phyloP scores from a whole-genome alignment of 495 filamentous ascomycete species.

The Antarctomyces pellizariae region DNA sequence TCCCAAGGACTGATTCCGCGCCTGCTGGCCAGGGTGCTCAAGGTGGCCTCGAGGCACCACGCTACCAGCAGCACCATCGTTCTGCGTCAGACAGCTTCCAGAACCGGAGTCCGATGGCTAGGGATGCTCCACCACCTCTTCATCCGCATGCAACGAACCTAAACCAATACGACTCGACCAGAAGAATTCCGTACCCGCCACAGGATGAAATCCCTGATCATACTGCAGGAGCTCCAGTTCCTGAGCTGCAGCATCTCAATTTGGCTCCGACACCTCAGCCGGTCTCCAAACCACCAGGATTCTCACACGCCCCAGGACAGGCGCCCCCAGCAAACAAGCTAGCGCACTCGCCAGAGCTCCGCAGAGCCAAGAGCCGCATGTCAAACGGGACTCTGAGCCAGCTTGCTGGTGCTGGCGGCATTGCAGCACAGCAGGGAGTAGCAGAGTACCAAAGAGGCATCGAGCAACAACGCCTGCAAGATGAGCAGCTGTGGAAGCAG shows the following conservation, averaged over 20 bases:
- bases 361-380: constrained; percentile 55
- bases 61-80: constrained; percentile 5
- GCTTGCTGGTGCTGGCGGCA: constrained; percentile 37
- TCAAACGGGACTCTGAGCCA: constrained; percentile 62
- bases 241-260: constrained; percentile 26
- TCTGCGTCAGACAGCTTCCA: constrained; percentile 17
- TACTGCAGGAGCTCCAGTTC: constrained; percentile 12
- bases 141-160: too few relatives aligned
- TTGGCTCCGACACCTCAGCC: constrained; percentile 41
- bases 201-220: constrained; percentile 34
- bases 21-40: constrained; percentile 12
- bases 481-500: constrained; percentile 10
- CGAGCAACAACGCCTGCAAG: constrained; percentile 11
- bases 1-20: constrained; percentile 20
- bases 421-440: constrained; percentile 15
- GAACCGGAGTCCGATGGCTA: constrained; percentile 9
- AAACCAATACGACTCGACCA: too few relatives aligned
- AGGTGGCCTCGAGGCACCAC: constrained; percentile 1
- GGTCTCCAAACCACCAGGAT: constrained; percentile 51
- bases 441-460: constrained; percentile 13
- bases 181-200: too few relatives aligned
- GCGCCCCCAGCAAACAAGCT: constrained; percentile 43
- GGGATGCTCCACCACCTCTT: constrained; percentile 6
- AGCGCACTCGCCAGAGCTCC: constrained; percentile 47
- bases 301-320: constrained; percentile 45